phyloP scores from a whole-genome alignment of 306 rosid genomes.

The Mimosa pudica region DNA sequence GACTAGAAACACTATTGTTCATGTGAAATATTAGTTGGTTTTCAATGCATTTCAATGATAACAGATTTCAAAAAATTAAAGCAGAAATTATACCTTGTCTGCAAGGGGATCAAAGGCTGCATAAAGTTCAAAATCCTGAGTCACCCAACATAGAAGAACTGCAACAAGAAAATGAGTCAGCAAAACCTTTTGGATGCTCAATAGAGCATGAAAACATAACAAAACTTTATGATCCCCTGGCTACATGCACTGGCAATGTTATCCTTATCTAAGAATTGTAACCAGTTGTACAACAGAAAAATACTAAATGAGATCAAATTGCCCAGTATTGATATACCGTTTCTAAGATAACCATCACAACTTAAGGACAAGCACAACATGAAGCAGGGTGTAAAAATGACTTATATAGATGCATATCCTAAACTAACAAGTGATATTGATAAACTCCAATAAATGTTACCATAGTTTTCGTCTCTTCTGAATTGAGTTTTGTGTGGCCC shows the following conservation, averaged over 20 bases:
- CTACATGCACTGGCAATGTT: slow-evolving; percentile 3
- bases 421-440: not conserved
- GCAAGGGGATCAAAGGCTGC: slow-evolving; percentile 99
- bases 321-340: not conserved
- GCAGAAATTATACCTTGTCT: slow-evolving; percentile 64
- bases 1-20: not conserved
- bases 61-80: not conserved
- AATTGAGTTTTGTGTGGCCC: slow-evolving; percentile 95
- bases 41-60: not conserved
- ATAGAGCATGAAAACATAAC: slow-evolving; percentile 23
- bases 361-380: not conserved
- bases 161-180: slow-evolving; percentile 37
- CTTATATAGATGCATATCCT: not conserved
- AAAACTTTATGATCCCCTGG: slow-evolving; percentile 17
- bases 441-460: slow-evolving; percentile 47
- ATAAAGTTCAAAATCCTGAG: slow-evolving; percentile 97
- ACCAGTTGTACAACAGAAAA: slow-evolving; percentile 1
- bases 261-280: not conserved
- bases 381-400: not conserved
- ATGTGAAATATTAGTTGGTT: not conserved
- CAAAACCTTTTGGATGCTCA: slow-evolving; percentile 31
- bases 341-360: not conserved
- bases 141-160: slow-evolving; percentile 98
- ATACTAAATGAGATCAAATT: slow-evolving; percentile 4
- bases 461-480: slow-evolving; percentile 94